phyloP scores from a whole-genome alignment of 257 asterid genomes.

The Nicotiana obtusifolia region DNA sequence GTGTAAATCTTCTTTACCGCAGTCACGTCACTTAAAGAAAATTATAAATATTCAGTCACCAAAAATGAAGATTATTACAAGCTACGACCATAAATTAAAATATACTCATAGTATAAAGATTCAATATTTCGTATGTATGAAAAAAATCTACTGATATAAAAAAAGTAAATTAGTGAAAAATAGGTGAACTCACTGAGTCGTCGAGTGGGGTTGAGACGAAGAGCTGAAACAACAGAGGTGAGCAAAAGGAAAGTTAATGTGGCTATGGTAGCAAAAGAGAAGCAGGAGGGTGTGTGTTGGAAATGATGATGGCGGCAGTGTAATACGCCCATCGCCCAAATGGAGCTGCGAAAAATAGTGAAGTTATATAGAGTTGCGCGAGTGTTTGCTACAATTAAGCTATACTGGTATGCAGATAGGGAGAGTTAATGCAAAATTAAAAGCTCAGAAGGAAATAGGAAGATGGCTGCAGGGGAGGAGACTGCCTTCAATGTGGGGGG shows the following conservation, averaged over 20 bases:
- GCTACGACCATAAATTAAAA: neutral
- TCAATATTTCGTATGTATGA: neutral
- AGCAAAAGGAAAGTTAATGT: conserved; percentile 6
- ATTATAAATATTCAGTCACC: neutral
- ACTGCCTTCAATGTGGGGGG: neutral
- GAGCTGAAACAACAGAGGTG: conserved; percentile 5
- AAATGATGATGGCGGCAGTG: neutral
- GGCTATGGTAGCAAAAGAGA: conserved; percentile 3
- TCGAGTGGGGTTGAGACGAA: neutral
- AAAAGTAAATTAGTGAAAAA: neutral
- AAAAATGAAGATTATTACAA: neutral
- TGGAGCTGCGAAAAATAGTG: neutral
- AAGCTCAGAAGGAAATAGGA: neutral
- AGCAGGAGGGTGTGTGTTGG: neutral
- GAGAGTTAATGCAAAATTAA: neutral
- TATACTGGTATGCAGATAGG: neutral
- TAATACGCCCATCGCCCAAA: neutral
- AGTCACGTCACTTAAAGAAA: neutral
- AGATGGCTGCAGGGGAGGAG: neutral
- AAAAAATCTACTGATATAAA: too few relatives aligned
- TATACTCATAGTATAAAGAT: too few relatives aligned
- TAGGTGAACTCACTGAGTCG: neutral
- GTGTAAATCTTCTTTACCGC: neutral
- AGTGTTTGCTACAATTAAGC: neutral
- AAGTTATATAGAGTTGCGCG: too few relatives aligned